Conservation (phyloP, 2,329 filamentous ascomycete genomes). For the Fusarium sp. region DNA sequence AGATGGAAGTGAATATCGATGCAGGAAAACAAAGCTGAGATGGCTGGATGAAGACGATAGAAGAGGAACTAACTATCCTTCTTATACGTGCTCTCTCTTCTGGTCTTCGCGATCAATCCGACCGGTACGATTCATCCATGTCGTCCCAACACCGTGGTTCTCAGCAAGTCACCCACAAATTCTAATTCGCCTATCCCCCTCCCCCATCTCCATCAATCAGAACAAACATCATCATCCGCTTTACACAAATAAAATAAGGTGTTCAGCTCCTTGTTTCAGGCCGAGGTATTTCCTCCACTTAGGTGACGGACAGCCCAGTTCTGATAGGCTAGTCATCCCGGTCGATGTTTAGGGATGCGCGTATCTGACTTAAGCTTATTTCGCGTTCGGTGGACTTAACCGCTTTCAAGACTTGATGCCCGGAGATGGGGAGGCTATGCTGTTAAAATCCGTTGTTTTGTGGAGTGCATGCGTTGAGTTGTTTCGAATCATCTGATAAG, state of each 20-base stretch:
- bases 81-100: not conserved
- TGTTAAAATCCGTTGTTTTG: not conserved
- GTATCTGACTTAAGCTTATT: not conserved
- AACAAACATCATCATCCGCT: not conserved
- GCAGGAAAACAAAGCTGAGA: not conserved
- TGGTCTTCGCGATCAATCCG: not conserved
- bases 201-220: not conserved
- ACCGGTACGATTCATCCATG: no score
- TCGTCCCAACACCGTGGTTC: not conserved
- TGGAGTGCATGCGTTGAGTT: not conserved
- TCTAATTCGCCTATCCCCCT: not conserved
- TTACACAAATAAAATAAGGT: not conserved
- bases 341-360: not conserved
- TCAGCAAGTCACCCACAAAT: not conserved
- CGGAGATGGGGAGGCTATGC: not conserved
- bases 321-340: not conserved
- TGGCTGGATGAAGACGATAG: accelerated
- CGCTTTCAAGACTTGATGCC: not conserved
- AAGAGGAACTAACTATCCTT: no score
- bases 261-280: not conserved
- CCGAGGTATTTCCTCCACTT: not conserved
- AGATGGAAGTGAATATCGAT: not conserved
- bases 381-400: not conserved
- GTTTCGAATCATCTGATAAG: not conserved
- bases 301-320: not conserved